Percentiles rank a stretch among this genome's conserved stretches.
phyloP scores from a whole-genome alignment of 305 asterid genomes.

The Fraxinus platypoda region DNA sequence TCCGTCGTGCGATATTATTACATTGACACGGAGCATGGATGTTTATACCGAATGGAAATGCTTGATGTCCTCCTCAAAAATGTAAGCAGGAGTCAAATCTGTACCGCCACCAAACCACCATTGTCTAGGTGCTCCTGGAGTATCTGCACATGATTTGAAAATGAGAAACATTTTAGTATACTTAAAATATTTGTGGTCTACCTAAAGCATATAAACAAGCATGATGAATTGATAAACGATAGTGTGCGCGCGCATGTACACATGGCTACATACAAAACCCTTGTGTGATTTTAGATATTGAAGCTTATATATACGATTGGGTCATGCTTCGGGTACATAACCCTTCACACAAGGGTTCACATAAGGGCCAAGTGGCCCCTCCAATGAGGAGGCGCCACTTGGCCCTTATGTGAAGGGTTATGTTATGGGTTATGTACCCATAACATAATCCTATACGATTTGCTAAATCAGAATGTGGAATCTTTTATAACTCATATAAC shows the following conservation, averaged over 20 bases:
- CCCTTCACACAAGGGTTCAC: too few species aligned
- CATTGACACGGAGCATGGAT: slow-evolving; percentile 1
- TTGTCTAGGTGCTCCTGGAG: slow-evolving; percentile 91
- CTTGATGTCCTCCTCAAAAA: slow-evolving; percentile 91
- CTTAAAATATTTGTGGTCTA: slow-evolving; percentile 7
- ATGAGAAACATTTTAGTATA: slow-evolving; percentile 24
- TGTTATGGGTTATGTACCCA: too few species aligned
- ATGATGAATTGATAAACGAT: background rate
- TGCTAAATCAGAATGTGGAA: background rate
- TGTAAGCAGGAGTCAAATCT: slow-evolving; percentile 94
- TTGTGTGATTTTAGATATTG: background rate
- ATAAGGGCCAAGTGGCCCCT: too few species aligned
- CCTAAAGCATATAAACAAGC: slow-evolving; percentile 15
- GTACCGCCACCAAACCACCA: slow-evolving; percentile 99
- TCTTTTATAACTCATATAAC: background rate
- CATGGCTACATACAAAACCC: background rate
- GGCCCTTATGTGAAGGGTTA: too few species aligned
- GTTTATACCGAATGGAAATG: slow-evolving; percentile 85
- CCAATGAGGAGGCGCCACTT: too few species aligned
- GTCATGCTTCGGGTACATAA: too few species aligned
- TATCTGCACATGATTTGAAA: slow-evolving; percentile 48
- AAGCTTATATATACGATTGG: background rate
- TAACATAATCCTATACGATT: background rate
- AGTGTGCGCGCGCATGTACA: background rate
- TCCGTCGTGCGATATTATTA: slow-evolving; percentile 21